Evolutionary conservation across 139 green algal species (phyloP), one percentile per base, ranked within the genome.

Genomic region (Spirogloea muscicola): DNA sequence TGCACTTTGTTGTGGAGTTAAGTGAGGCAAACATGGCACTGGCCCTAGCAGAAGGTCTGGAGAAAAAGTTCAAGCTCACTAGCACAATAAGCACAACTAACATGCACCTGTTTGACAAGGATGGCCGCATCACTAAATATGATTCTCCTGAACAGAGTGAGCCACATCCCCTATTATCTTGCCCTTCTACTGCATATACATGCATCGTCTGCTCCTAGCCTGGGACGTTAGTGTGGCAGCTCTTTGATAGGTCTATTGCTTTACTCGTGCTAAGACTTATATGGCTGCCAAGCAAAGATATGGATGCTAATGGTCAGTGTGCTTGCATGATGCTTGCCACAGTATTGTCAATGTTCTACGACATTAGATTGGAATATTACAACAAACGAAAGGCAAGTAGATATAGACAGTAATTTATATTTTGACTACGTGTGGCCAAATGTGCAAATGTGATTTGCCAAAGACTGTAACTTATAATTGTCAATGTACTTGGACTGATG

Each of bases 61-160:
- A 88, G 40, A 84, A 87, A 59, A 93, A 91, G 81, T 94, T 98
- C 90, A 96, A 96, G 85, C 87, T 98, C 3, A 81, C 63, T 18
- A 86, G 68, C 60, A 95, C 91, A 63, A 88, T 97, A 44, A 58
- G 64, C 49, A 95, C 89, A 33, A 65, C 86, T 74, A 98, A 98
- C 88, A 97, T 98, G 94, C 89, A 96, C 87, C 86, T 97, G 40
- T 98, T 97, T 79, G 87, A 94, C 72, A 44, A 68, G 43, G 79
- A 95, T 9, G 92, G 92, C 46, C 10, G 83, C 2, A 98, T 98
- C 84, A 89, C 85, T 80, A 91, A 90, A 70, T 98, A 97, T 74
- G 74, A 87, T 46, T 84, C 68, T 5, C 88, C 93, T 0, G 90
- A 96, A 77, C 77, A 89, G 46, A 92, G 68, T 71, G 4, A 21